Conservation (phyloP, 2,329 filamentous ascomycete species). For the Geosmithia flava region DNA sequence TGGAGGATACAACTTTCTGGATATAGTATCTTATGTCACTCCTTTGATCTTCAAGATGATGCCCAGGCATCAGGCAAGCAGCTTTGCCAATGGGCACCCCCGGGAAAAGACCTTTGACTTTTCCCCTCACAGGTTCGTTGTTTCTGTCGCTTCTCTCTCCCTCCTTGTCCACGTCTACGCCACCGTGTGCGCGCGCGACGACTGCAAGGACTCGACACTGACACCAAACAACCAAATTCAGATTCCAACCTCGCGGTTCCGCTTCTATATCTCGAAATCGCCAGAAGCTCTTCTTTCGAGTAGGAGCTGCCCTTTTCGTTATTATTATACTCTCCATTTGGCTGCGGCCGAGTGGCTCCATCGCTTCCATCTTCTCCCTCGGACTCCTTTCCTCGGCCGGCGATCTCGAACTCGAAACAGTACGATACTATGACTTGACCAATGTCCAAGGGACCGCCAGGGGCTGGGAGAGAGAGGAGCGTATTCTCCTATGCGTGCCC, state of each 20-base stretch:
- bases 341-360: constrained; percentile 55
- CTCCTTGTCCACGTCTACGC: neutral
- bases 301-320: constrained; percentile 46
- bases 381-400: constrained; percentile 56
- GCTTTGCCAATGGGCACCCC: constrained; percentile 77
- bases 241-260: constrained; percentile 71
- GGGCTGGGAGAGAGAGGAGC: constrained; percentile 93
- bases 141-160: neutral
- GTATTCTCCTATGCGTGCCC: constrained; percentile 88
- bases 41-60: constrained; percentile 49
- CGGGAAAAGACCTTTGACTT: constrained; percentile 72
- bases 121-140: constrained; percentile 64
- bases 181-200: neutral
- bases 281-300: constrained; percentile 57
- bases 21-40: constrained; percentile 1
- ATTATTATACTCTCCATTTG: constrained; percentile 60
- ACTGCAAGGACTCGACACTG: neutral
- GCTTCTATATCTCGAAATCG: constrained; percentile 59
- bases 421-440: constrained; percentile 91
- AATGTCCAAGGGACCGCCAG: constrained; percentile 83
- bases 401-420: constrained; percentile 77
- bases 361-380: constrained; percentile 52
- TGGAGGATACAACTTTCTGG: neutral
- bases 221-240: constrained; percentile 3
- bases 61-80: constrained; percentile 66